Evolutionary conservation across 148 eudicot species (phyloP).

Genomic region (Oxyria digyna): DNA sequence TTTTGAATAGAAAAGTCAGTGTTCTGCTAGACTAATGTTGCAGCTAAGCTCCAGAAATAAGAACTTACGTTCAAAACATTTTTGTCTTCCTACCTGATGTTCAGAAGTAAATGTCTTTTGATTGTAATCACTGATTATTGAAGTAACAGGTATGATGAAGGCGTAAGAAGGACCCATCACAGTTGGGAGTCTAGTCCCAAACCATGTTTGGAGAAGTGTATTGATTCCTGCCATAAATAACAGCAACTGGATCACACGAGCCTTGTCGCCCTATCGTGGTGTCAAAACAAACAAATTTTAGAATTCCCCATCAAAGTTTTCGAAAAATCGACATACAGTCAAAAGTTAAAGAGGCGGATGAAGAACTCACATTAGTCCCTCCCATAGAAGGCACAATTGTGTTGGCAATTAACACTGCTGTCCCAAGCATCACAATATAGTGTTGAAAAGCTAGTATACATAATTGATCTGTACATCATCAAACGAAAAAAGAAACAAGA

Average conservation of each 20-base stretch:
- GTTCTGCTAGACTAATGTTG: not conserved
- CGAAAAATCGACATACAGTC: not conserved
- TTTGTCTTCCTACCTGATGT: conserved; percentile 46
- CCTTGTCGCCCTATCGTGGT: conserved; percentile 68
- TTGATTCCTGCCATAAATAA: conserved; percentile 80
- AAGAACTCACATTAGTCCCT: conserved; percentile 49
- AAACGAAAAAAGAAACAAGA: not conserved
- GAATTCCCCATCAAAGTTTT: not conserved
- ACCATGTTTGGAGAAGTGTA: conserved; percentile 71
- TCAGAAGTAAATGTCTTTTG: conserved; percentile 26
- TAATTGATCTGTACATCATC: conserved; percentile 47
- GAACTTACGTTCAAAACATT: not conserved
- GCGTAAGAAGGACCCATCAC: conserved; percentile 96
- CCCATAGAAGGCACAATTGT: conserved; percentile 76
- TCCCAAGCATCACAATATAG: conserved; percentile 93
- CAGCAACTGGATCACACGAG: conserved; percentile 73
- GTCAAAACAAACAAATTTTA: conserved; percentile 6
- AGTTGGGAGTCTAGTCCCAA: conserved; percentile 85
- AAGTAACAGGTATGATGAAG: conserved; percentile 46
- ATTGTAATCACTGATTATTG: conserved; percentile 39
- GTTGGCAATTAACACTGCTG: conserved; percentile 63
- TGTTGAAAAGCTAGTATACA: conserved; percentile 73
- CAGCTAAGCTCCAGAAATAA: not conserved
- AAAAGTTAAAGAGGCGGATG: not conserved
- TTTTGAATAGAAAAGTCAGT: conserved; percentile 6